Evolutionary conservation across 2,329 filamentous ascomycete species (phyloP).

Genomic region (Metarhizium rileyi): DNA sequence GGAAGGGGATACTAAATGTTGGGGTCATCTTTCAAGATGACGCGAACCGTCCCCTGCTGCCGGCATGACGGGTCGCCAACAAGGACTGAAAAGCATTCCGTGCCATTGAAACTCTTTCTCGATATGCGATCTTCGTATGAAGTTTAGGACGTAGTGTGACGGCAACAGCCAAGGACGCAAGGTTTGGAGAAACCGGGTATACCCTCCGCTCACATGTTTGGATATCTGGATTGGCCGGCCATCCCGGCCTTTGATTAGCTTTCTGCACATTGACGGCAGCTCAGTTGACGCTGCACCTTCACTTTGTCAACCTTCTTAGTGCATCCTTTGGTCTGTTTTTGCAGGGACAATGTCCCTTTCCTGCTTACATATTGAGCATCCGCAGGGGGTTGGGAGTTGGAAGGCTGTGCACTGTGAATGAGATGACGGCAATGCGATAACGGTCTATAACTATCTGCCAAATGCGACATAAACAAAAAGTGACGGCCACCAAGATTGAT

Average conservation of each 20-base stretch:
- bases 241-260: conserved; percentile 1
- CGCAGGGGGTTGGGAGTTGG: background rate
- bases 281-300: background rate
- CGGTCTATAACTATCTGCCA: conserved; percentile 8
- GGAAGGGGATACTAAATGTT: conserved; percentile 13
- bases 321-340: background rate
- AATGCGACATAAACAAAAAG: conserved; percentile 3
- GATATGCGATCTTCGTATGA: conserved; percentile 1
- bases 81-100: background rate
- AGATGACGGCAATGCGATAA: conserved; percentile 3
- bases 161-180: background rate
- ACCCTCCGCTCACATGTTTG: background rate
- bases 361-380: conserved; percentile 2
- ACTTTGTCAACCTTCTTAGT: background rate
- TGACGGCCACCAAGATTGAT: conserved; percentile 9
- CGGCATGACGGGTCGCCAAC: background rate
- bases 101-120: background rate
- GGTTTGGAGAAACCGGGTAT: background rate
- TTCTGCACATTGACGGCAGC: background rate
- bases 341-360: background rate
- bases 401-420: background rate
- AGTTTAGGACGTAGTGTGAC: background rate
- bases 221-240: conserved; percentile 4
- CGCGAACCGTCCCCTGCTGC: background rate
- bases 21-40: background rate